Percentiles rank a stretch among this genome's conserved stretches.
Evolutionary conservation across 1,284 basidiomycete species (phyloP).

Genomic region (Ustilago hordei): DNA sequence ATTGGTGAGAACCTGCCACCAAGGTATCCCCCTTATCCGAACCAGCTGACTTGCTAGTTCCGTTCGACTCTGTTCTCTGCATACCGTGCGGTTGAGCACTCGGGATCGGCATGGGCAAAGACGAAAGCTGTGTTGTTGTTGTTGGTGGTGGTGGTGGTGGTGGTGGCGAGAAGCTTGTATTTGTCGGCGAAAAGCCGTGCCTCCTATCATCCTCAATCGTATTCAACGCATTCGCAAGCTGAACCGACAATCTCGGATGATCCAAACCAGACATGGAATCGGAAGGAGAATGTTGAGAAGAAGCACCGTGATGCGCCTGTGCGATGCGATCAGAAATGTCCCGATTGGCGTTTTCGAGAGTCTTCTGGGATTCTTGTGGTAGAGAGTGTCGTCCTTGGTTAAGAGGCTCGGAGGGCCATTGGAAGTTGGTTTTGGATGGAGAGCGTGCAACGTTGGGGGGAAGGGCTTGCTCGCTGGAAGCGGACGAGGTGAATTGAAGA

Average conservation of each 20-base stretch:
- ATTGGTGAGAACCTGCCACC: background rate
- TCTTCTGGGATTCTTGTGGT: constrained; percentile 40
- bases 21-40: constrained; percentile 22
- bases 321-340: constrained; percentile 41
- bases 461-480: constrained; percentile 18
- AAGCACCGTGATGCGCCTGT: constrained; percentile 28
- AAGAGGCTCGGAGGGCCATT: constrained; percentile 42
- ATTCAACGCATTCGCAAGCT: constrained; percentile 27
- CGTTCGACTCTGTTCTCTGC: constrained; percentile 28
- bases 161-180: constrained; percentile 2
- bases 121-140: background rate
- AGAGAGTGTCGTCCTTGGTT: constrained; percentile 29
- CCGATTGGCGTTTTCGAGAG: constrained; percentile 36
- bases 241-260: constrained; percentile 19
- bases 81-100: constrained; percentile 23
- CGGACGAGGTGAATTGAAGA: constrained; percentile 41
- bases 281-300: constrained; percentile 6
- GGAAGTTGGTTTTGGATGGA: constrained; percentile 24
- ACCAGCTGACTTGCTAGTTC: constrained; percentile 26
- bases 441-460: constrained; percentile 5
- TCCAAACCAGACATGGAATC: constrained; percentile 12
- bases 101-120: constrained; percentile 25
- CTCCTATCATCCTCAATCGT: constrained; percentile 31
- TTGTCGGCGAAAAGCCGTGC: constrained; percentile 31
- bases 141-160: too few relatives aligned